A percentile compares a stretch with the other conserved stretches of the same genome.
phyloP scores from a whole-genome alignment of 352 stramenopile genomes.

The Globisporangium radiosum region DNA sequence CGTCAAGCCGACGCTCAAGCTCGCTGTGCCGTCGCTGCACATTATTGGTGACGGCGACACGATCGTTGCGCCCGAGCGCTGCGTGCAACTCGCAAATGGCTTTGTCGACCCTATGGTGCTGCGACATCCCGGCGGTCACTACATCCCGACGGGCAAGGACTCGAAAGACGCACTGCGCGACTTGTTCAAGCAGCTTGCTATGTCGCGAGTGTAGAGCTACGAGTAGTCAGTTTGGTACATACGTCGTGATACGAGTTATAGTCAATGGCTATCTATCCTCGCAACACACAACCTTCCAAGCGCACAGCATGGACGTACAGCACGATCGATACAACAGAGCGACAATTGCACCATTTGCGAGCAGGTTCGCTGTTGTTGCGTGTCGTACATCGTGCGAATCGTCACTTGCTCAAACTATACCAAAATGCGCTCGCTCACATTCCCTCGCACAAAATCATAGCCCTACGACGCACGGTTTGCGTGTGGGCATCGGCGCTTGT shows the following conservation, averaged over 20 bases:
- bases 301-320: too few relatives aligned
- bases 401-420: too few relatives aligned
- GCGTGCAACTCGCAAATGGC: constrained; percentile 38
- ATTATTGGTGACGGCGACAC: constrained; percentile 78
- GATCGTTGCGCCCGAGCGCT: constrained; percentile 51
- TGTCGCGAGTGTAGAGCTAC: too few relatives aligned
- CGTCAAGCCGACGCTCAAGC: constrained; percentile 25
- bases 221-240: too few relatives aligned
- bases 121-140: constrained; percentile 67
- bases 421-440: too few relatives aligned
- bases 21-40: constrained; percentile 67
- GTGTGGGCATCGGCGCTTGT: constrained; percentile 21
- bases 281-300: too few relatives aligned
- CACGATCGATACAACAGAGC: too few relatives aligned
- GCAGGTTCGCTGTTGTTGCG: too few relatives aligned
- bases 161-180: constrained; percentile 62
- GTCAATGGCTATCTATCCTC: too few relatives aligned
- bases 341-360: too few relatives aligned
- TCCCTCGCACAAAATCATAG: not conserved
- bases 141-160: constrained; percentile 84
- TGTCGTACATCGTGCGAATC: too few relatives aligned
- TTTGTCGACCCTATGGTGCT: constrained; percentile 53
- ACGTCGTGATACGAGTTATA: too few relatives aligned
- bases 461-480: not conserved
- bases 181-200: constrained; percentile 52